Evolutionary conservation across 1,139 yeast species (phyloP), one percentile per base, ranked within the genome.

Genomic region (Yamadazyma atlantica): DNA sequence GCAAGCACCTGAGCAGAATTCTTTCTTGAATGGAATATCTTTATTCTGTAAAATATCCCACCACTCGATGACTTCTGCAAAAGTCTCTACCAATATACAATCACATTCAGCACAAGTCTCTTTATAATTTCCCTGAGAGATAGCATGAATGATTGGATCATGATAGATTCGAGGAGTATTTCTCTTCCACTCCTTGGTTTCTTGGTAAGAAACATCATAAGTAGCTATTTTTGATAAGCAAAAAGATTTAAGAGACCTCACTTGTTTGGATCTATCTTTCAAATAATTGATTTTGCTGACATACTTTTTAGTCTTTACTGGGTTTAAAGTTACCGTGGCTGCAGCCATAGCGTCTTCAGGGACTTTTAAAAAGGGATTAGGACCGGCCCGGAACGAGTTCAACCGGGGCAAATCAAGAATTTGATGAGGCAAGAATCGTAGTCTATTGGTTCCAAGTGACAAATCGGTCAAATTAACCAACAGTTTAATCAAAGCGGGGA

Each of bases 1-100:
- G 48, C 77, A 71, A 32, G 50, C 49, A 1, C 70, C 71, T 37
- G 67, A 54, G 45, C 77, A 71, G 42, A 71, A 71, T 38, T 64
- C 65, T 35, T 60, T 55, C 40, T 62, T 57, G 37, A 71, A 56
- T 0, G 77, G 75, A 2, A 70, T 54, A 32, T 62, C 51, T 21
- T 54, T 60, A 41, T 69, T 70, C 36, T 57, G 64, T 17, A 70
- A 51, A 19, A 69, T 55, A 41, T 71, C 70, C 75, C 76, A 71
- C 77, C 77, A 71, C 44, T 71, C 77, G 29, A 57, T 49, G 0
- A 64, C 66, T 42, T 69, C 72, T 0, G 74, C 75, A 29, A 54
- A 54, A 2, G 76, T 72, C 28, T 69, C 74, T 2, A 69, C 73
- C 2, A 66, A 55, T 13, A 64, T 55, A 15, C 50, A 45, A 6